Evolutionary conservation across 2,329 filamentous ascomycete genomes (phyloP).

Genomic region (Botrytis fragariae): DNA sequence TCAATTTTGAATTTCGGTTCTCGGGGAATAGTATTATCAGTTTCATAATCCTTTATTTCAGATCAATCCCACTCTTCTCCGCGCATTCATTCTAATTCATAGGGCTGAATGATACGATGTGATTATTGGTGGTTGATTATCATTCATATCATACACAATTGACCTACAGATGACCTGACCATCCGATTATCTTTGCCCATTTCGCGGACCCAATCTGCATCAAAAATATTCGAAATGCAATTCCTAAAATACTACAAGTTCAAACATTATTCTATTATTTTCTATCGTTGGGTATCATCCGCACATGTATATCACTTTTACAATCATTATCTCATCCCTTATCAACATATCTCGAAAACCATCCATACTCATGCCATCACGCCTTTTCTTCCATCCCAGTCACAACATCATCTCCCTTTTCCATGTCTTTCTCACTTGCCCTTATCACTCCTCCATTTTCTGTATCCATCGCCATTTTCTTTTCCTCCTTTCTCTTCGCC

Average conservation of each 20-base stretch:
- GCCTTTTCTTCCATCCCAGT: conserved; percentile 11
- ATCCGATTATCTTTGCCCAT: not conserved
- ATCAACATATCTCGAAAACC: not conserved
- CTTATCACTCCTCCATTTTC: conserved; percentile 7
- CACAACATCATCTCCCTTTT: conserved; percentile 13
- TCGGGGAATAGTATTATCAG: not conserved
- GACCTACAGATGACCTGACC: not conserved
- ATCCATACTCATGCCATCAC: not conserved
- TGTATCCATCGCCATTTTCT: conserved; percentile 20
- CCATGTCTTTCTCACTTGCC: conserved; percentile 2
- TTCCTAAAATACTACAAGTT: not conserved
- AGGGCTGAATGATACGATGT: not conserved
- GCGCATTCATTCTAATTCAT: not conserved
- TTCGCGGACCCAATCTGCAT: not conserved
- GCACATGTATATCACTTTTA: not conserved
- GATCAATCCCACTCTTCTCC: not conserved
- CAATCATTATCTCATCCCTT: not conserved
- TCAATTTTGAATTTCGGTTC: not conserved
- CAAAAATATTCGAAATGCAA: not conserved
- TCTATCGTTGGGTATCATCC: not conserved
- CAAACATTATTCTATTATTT: not conserved
- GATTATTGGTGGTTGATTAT: not conserved
- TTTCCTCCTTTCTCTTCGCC: conserved; percentile 23
- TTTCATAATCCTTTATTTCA: not conserved
- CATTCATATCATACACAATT: not conserved